Conservation (phyloP, 345 rosid species). For the Barbarea vulgaris region DNA sequence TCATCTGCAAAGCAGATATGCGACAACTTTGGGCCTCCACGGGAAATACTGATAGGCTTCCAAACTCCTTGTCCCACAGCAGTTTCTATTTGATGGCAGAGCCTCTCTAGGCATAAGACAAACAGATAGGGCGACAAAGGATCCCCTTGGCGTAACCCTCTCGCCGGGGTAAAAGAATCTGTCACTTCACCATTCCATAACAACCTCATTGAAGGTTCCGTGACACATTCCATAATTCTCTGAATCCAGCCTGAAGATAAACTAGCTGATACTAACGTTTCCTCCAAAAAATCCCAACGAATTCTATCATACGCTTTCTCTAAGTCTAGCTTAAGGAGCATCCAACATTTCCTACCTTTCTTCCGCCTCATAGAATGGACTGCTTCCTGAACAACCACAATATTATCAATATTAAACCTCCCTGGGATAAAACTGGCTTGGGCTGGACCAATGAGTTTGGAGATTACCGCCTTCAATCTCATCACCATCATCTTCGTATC, state of each 20-base stretch:
- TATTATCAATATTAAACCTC: too few species aligned
- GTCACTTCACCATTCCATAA: neutral
- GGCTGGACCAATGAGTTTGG: too few species aligned
- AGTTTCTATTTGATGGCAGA: too few species aligned
- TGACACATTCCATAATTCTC: neutral
- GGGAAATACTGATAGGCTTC: too few species aligned
- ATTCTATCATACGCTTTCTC: neutral
- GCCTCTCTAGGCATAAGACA: neutral
- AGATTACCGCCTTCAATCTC: too few species aligned
- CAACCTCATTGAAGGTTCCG: neutral
- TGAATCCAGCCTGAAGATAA: neutral
- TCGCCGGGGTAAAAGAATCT: neutral
- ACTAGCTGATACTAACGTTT: neutral
- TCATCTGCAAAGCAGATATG: neutral
- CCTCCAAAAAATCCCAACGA: neutral
- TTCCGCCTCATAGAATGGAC: neutral
- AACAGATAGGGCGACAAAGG: neutral
- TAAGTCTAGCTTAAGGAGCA: neutral
- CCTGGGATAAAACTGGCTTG: too few species aligned
- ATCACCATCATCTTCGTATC: too few species aligned
- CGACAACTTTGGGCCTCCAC: neutral
- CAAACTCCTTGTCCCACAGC: too few species aligned
- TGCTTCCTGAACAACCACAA: neutral
- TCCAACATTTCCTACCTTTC: neutral
- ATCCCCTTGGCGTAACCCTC: neutral